Evolutionary conservation across 1,284 basidiomycete genomes (phyloP).

Genomic region (Mycosarcoma mackinlayi): DNA sequence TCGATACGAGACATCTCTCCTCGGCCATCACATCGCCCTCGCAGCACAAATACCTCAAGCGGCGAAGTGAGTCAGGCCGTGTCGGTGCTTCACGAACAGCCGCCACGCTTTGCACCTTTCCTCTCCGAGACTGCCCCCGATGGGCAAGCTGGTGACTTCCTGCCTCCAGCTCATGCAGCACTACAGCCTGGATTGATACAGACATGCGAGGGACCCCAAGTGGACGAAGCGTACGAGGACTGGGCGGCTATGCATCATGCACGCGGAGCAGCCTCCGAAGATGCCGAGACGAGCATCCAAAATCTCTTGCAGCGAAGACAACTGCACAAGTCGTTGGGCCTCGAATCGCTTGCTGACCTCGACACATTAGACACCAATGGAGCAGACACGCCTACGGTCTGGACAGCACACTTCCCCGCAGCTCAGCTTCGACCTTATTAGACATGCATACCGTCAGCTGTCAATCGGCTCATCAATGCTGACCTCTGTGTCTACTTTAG

Average conservation of each 20-base stretch:
- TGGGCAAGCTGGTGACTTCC: not conserved
- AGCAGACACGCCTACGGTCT: slow-evolving; percentile 34
- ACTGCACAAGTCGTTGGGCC: slow-evolving; percentile 17
- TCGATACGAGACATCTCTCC: no score
- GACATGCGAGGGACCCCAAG: slow-evolving; percentile 4
- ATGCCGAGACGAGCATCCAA: slow-evolving; percentile 37
- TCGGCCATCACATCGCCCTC: not conserved
- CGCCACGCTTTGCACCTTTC: slow-evolving; percentile 31
- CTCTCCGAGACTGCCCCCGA: slow-evolving; percentile 14
- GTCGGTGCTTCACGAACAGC: slow-evolving; percentile 41
- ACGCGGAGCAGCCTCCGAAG: slow-evolving; percentile 33
- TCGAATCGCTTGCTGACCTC: slow-evolving; percentile 20
- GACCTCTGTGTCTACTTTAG: not conserved
- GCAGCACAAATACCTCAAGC: slow-evolving; percentile 40
- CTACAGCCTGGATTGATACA: not conserved
- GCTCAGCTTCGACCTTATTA: slow-evolving; percentile 51
- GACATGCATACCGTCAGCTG: not conserved
- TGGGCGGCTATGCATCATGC: slow-evolving; percentile 50
- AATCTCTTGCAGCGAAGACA: slow-evolving; percentile 26
- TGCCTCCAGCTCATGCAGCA: not conserved
- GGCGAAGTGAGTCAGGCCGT: slow-evolving; percentile 39
- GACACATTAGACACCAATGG: slow-evolving; percentile 26
- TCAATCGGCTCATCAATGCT: not conserved
- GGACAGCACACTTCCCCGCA: slow-evolving; percentile 43
- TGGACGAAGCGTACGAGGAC: slow-evolving; percentile 44